Base-by-base conservation (phyloP, 2,329 filamentous ascomycete species). In the Trichoderma citrinoviride region DNA sequence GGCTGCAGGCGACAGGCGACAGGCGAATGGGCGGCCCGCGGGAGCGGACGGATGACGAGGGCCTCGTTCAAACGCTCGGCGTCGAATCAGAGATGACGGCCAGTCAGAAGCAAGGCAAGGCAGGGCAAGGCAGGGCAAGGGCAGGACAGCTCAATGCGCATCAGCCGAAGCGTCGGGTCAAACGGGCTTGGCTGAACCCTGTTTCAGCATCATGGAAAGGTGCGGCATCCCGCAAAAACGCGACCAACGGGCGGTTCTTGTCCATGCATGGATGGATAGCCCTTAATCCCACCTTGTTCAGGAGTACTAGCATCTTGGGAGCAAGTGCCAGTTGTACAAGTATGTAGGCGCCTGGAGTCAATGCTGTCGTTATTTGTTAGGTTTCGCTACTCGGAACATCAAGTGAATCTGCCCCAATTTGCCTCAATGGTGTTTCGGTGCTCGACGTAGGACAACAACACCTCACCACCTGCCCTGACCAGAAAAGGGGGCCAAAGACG, bases 161-260 rank as follows among this genome's bases (percentile, higher is more conserved):
- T 46, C 63, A 61, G 63, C 63, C 63, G 29, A 57, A 61, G 63
- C 56, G 47, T 56, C 61, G 61, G 61, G 52, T 52, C 53, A 27
- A 14, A 44, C 41, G 46, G 53, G 53, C 37, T 57, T 37, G 12
- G 63, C 37, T 52, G 55, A 52, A 65, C 47, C 56, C 53, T 66
- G 65, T 66, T 66, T 66, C 65, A 66, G 65, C n/a, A 55, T 55
- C 61, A 14, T 65, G 56, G 37, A 57, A 40, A 58, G 54, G 41
- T 40, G 60, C 60, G 47, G 29, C 46, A 61, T 61, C 57, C 57
- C 29, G 57, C 57, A 41, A 61, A 49, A 27, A 46, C n/a, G 57
- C 33, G 33, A 37, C 33, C 33, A 37, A 37, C 33, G 33, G 12
- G 33, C 33, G 33, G 33, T 14, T 37, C 10, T 12, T 37, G 33